Percentiles rank a stretch among this genome's conserved stretches.
phyloP scores from a whole-genome alignment of 2,329 filamentous ascomycete species.

The Aschersonia sp. region DNA sequence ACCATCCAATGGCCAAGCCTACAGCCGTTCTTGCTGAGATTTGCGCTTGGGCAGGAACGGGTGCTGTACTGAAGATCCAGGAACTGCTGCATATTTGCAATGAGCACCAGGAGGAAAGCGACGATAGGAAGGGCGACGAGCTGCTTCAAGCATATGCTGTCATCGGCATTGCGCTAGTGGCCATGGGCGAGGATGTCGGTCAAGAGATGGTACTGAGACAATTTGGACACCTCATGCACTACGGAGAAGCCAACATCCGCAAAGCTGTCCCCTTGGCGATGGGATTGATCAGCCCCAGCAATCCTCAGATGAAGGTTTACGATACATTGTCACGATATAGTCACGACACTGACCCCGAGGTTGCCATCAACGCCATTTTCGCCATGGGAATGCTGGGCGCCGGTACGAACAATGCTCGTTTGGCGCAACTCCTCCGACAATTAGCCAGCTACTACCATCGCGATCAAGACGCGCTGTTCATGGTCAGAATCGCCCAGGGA shows the following conservation, averaged over 20 bases:
- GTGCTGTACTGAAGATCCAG: constrained; percentile 92
- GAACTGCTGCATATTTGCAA: constrained; percentile 97
- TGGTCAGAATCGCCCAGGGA: constrained; percentile 97
- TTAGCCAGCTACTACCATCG: constrained; percentile 96
- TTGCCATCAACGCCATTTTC: constrained; percentile 96
- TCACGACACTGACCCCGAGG: constrained; percentile 97
- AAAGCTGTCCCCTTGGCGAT: constrained; percentile 92
- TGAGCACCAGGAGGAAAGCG: constrained; percentile 86
- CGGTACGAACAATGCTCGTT: constrained; percentile 92
- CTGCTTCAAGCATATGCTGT: constrained; percentile 93
- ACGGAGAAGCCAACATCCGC: constrained; percentile 92
- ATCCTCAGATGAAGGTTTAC: constrained; percentile 99
- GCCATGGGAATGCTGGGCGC: constrained; percentile 96
- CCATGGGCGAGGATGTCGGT: constrained; percentile 96
- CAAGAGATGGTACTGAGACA: constrained; percentile 98
- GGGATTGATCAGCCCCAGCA: constrained; percentile 92
- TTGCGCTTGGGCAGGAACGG: constrained; percentile 95
- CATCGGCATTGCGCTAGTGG: constrained; percentile 80
- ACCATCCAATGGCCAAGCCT: constrained; percentile 94
- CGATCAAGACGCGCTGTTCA: constrained; percentile 91
- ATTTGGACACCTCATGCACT: constrained; percentile 98
- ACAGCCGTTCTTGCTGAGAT: constrained; percentile 89
- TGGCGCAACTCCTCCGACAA: constrained; percentile 87
- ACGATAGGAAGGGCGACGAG: constrained; percentile 91
- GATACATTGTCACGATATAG: constrained; percentile 95